These are phyloP conservation scores for Pseudogymnoascus sp. DNA, from an alignment of 2,329 filamentous ascomycete genomes.

Conservation along the genomic window DNA sequence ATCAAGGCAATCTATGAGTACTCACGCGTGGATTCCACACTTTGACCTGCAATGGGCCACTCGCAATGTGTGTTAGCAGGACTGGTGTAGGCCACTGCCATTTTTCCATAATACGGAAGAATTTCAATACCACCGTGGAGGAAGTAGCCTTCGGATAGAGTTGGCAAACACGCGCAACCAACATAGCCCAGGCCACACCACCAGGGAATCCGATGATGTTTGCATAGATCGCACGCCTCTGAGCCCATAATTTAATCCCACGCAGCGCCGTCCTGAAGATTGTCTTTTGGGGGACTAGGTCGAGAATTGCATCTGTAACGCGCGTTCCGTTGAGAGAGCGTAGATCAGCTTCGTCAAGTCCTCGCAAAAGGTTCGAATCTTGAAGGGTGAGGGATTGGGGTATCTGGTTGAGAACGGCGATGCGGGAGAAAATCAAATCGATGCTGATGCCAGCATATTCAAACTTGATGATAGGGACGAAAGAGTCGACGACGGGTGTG, in stretches of 20 bases:
- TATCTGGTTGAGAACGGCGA: slow-evolving; percentile 61
- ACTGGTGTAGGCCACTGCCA: slow-evolving; percentile 97
- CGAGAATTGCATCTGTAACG: slow-evolving; percentile 86
- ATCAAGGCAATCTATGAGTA: not conserved
- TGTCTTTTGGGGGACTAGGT: slow-evolving; percentile 78
- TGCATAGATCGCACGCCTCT: slow-evolving; percentile 83
- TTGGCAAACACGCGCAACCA: slow-evolving; percentile 91
- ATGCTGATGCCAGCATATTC: slow-evolving; percentile 87
- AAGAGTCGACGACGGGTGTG: slow-evolving; percentile 78
- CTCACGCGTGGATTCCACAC: slow-evolving; percentile 89
- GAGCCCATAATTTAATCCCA: slow-evolving; percentile 94
- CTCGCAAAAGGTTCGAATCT: slow-evolving; percentile 76
- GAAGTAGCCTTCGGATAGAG: slow-evolving; percentile 88
- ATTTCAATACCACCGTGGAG: slow-evolving; percentile 82
- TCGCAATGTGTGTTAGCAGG: slow-evolving; percentile 78
- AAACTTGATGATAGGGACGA: slow-evolving; percentile 96
- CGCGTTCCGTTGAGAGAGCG: slow-evolving; percentile 88
- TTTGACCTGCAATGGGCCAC: slow-evolving; percentile 68
- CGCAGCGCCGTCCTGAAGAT: slow-evolving; percentile 84
- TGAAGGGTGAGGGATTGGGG: slow-evolving; percentile 66
- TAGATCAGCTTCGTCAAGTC: slow-evolving; percentile 77
- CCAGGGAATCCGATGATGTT: slow-evolving; percentile 96
- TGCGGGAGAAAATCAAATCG: slow-evolving; percentile 80
- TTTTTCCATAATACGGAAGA: slow-evolving; percentile 82
- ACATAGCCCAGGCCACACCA: slow-evolving; percentile 96